Base-by-base conservation (phyloP, 768 basidiomycete species). In the Flagelloscypha sp. region DNA sequence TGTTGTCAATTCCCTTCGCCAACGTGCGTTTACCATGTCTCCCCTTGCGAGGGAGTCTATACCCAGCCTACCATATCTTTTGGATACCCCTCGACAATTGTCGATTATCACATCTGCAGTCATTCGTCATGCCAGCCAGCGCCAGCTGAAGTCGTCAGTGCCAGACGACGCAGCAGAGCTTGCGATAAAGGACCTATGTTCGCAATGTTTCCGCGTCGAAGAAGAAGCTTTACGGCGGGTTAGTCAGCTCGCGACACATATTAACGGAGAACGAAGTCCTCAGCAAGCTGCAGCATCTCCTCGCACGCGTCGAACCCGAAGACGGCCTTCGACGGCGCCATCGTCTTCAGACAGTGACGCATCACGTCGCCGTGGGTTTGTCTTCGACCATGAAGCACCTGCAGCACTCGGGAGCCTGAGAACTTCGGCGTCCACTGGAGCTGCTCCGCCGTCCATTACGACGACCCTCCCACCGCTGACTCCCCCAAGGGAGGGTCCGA, bases 31-130 rank as follows among this genome's bases (percentile, higher is more conserved):
- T 3, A 63, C 49, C 1, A 74, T 84, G 55, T 64, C 74, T 4
- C 53, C 68, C 11, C 60, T 90, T 17, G 66, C 75, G 40, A 65
- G 72, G 45, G 86, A 90, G 52, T 66, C 83, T 4, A 72, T 87
- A 12, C 83, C 84, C 8, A 61, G 72, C 24, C 67, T 81, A 19
- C 85, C 88, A 3, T 71, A 85, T 48, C 61, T 84, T 25, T 62
- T 88, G 34, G 90, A 93, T 52, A 63, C 86, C 33, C 78, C 86
- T 2, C 76, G 75, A 48, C 79, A 89, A 45, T 68, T 90, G 23
- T 84, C 86, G 11, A 68, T 77, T 35, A 64, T 92, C 38, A 74
- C 79, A 7, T 83, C 84, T 6, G 74, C 80, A 30, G 70, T 93
- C n/a, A 73, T 79, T 24, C 79, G 86, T 23, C 66, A 74, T 45